These are phyloP conservation scores for Mucor ambiguus DNA, from an alignment of 371 early-diverging fungal species.

Conservation along the genomic window DNA sequence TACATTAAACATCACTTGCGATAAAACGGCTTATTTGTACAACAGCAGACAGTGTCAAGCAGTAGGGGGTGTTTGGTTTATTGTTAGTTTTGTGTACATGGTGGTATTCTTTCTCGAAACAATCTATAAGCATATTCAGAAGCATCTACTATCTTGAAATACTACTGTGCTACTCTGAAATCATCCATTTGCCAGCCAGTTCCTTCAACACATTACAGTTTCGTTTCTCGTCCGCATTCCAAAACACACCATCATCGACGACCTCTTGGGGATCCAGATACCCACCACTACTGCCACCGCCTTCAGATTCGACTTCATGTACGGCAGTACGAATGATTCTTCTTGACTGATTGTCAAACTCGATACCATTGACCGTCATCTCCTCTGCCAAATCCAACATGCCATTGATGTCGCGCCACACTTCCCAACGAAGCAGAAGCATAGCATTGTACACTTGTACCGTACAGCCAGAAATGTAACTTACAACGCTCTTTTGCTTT, in stretches of 20 bases:
- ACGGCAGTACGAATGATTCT: constrained; percentile 27
- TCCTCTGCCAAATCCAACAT: constrained; percentile 44
- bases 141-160: too few relatives aligned
- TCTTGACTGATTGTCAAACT: constrained; percentile 31
- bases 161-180: background rate
- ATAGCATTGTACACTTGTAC: constrained; percentile 40
- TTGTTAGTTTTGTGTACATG: too few relatives aligned
- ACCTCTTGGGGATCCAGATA: background rate
- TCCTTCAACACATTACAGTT: constrained; percentile 37
- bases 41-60: too few relatives aligned
- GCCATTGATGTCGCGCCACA: constrained; percentile 43
- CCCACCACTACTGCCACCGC: background rate
- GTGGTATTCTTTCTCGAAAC: too few relatives aligned
- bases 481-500: constrained; percentile 36
- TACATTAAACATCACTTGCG: too few relatives aligned
- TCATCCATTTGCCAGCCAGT: constrained; percentile 42
- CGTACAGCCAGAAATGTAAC: constrained; percentile 50
- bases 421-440: constrained; percentile 36
- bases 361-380: constrained; percentile 46
- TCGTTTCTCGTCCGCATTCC: constrained; percentile 42
- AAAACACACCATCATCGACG: constrained; percentile 10
- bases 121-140: too few relatives aligned
- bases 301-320: constrained; percentile 31
- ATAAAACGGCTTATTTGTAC: too few relatives aligned
- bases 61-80: too few relatives aligned